Conservation (phyloP, 805 yeast genomes). For the Candida corydali region DNA sequence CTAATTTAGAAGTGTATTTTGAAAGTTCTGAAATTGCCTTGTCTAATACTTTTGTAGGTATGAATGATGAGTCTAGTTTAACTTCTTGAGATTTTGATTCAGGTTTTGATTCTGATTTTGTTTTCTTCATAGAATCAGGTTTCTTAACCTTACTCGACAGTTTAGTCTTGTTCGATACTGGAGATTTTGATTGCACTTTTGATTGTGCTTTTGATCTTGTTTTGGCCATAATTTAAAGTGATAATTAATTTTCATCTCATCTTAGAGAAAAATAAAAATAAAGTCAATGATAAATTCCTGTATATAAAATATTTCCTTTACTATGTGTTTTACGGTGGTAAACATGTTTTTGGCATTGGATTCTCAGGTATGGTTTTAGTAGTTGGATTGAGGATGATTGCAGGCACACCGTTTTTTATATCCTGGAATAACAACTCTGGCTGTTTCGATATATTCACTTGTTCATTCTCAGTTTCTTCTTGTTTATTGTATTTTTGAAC, state of each 20-base stretch:
- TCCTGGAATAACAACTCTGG: slow-evolving; percentile 37
- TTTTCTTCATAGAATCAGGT: slow-evolving; percentile 1
- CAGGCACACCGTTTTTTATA: slow-evolving; percentile 36
- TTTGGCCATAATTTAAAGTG: slow-evolving; percentile 21
- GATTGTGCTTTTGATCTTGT: slow-evolving; percentile 21
- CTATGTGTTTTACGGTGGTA: slow-evolving; percentile 34
- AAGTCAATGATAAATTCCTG: not conserved
- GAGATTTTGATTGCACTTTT: slow-evolving; percentile 12
- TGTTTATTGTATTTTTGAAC: slow-evolving; percentile 24
- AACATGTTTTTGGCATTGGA: slow-evolving; percentile 27
- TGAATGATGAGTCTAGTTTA: slow-evolving; percentile 6
- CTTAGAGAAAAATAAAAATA: slow-evolving; percentile 2
- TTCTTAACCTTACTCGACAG: slow-evolving; percentile 19
- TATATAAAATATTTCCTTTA: not conserved
- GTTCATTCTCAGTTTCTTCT: slow-evolving; percentile 4
- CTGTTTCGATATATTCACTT: slow-evolving; percentile 19
- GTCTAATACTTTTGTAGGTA: slow-evolving; percentile 18
- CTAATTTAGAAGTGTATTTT: slow-evolving; percentile 47
- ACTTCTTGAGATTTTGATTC: not conserved
- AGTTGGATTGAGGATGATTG: slow-evolving; percentile 34
- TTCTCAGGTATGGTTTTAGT: slow-evolving; percentile 13
- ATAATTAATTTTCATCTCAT: slow-evolving; percentile 3
- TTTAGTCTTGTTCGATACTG: slow-evolving; percentile 16
- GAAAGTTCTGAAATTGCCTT: slow-evolving; percentile 65
- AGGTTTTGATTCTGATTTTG: slow-evolving; percentile 1